Conservation (phyloP, 495 filamentous ascomycete species). For the Xylaria venustula region DNA sequence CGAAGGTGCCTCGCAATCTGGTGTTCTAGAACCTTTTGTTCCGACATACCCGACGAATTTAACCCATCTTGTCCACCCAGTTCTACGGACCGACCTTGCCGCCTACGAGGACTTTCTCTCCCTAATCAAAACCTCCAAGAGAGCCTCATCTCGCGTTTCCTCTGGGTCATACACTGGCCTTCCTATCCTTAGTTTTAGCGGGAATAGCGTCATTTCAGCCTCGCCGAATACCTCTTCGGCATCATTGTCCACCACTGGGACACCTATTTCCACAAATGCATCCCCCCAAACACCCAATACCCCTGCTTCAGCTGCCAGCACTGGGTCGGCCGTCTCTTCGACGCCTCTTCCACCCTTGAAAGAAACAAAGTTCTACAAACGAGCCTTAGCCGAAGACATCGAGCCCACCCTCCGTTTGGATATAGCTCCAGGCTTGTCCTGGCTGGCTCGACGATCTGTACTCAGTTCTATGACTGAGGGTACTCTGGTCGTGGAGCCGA, state of each 20-base stretch:
- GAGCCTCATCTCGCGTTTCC: conserved; percentile 52
- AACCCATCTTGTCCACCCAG: conserved; percentile 73
- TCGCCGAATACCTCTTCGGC: conserved; percentile 43
- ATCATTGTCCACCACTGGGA: conserved; percentile 39
- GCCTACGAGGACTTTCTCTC: conserved; percentile 84
- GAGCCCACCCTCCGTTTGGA: conserved; percentile 92
- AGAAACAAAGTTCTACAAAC: conserved; percentile 92
- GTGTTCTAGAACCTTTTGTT: conserved; percentile 55
- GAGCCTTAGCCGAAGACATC: conserved; percentile 81
- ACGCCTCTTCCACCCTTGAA: conserved; percentile 56
- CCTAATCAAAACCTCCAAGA: conserved; percentile 66
- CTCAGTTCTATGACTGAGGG: conserved; percentile 80
- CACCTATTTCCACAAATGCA: conserved; percentile 34
- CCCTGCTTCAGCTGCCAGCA: conserved; percentile 46
- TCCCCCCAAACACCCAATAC: conserved; percentile 54
- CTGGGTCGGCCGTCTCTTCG: conserved; percentile 30
- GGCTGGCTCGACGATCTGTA: conserved; percentile 83
- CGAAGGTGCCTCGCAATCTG: conserved; percentile 42
- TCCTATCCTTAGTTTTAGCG: conserved; percentile 49
- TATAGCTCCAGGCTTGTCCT: conserved; percentile 84
- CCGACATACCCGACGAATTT: conserved; percentile 86
- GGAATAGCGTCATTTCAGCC: conserved; percentile 45
- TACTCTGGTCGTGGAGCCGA: conserved; percentile 85
- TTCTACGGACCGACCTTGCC: conserved; percentile 76
- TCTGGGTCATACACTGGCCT: conserved; percentile 68